These are phyloP conservation scores for Aurinia saxatilis DNA, from an alignment of 345 rosid genomes.

Conservation along the genomic window DNA sequence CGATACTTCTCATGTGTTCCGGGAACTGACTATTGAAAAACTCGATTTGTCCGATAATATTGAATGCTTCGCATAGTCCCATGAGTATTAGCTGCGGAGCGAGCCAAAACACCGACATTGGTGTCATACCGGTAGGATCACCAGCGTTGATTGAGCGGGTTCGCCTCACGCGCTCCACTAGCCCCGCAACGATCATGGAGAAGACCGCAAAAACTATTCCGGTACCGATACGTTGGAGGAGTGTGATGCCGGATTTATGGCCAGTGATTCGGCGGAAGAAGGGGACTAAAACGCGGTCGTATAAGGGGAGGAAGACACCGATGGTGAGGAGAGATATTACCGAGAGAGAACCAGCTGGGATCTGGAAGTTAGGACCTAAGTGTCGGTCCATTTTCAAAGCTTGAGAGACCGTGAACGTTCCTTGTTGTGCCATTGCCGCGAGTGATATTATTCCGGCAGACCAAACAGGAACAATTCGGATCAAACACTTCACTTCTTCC, in stretches of 20 bases:
- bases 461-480: slow-evolving; percentile 51
- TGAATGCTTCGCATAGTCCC: slow-evolving; percentile 82
- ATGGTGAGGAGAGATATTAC: slow-evolving; percentile 75
- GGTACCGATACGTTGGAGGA: slow-evolving; percentile 77
- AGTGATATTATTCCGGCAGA: slow-evolving; percentile 52
- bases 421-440: slow-evolving; percentile 65
- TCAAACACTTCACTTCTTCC: slow-evolving; percentile 61
- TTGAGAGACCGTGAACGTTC: slow-evolving; percentile 77
- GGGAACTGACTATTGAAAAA: slow-evolving; percentile 85
- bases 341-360: slow-evolving; percentile 77
- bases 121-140: slow-evolving; percentile 36
- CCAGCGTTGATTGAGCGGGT: slow-evolving; percentile 34
- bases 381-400: slow-evolving; percentile 73
- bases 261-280: slow-evolving; percentile 48
- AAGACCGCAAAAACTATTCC: slow-evolving; percentile 59
- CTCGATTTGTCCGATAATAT: slow-evolving; percentile 70
- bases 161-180: slow-evolving; percentile 49
- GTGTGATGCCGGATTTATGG: slow-evolving; percentile 66
- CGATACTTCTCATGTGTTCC: slow-evolving; percentile 81
- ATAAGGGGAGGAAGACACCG: slow-evolving; percentile 35
- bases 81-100: slow-evolving; percentile 67
- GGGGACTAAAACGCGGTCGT: slow-evolving; percentile 64
- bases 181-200: slow-evolving; percentile 71
- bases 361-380: slow-evolving; percentile 49
- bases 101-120: slow-evolving; percentile 78